Evolutionary conservation across 768 basidiomycete species (phyloP), one percentile per base, ranked within the genome.

Genomic region (Hypsizygus marmoreus): DNA sequence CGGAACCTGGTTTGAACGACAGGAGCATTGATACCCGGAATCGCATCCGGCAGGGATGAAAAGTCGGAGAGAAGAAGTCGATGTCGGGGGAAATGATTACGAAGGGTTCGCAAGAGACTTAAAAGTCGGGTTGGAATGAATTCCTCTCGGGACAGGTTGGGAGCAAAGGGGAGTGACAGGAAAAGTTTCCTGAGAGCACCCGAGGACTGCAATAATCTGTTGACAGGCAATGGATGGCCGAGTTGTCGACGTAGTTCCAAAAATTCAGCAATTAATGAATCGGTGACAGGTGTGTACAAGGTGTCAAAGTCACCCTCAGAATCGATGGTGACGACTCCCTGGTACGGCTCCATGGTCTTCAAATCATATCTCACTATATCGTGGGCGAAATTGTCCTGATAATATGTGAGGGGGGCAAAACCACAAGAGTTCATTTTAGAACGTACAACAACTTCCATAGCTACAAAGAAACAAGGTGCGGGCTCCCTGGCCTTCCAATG

Each of bases 21-120:
- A 9, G 97, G 97, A 4, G 88, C 90, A 49, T 76, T 76, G 54
- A 74, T 57, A 1, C 91, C 92, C 2, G 80, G 77, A 8, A 98
- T 84, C 0, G 91, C 75, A 51, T 98, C 91, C 0, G 94, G 93
- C 12, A 99, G 69, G 7, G 82, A 79, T 30, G 84, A 86, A 60
- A 99, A 99, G 70, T 99, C 97, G 32, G 92, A 88, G 37, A 98
- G 79, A 37, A 99, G 80, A 23, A 98, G 79, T n/a, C 94, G 85
- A 67, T 98, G 95, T 4, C 85, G 81, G 6, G 97, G 95, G 62
- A 99, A 95, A 60, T 88, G 73, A 25, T 74, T 76, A 43, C 93
- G 82, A 8, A 99, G 79, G 5, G 86, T 82, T 59, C 86, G 83
- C 17, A 99, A 74, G 56, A 99, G 86, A 54, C 80, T 82, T 17